Conservation (phyloP, 1,284 basidiomycete genomes). For the Irpex sp. region DNA sequence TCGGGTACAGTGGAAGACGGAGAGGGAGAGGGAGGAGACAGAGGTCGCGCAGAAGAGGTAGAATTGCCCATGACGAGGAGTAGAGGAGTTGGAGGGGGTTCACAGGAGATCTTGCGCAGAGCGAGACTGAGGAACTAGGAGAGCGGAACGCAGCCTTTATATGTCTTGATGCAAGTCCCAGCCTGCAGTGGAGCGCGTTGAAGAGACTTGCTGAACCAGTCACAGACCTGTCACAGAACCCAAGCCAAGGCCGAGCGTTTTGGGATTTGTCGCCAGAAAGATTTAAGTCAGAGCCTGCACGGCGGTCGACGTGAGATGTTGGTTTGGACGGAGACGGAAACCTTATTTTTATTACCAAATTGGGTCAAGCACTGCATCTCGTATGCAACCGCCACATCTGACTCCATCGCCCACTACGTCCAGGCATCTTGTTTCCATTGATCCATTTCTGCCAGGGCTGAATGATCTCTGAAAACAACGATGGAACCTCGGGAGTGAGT, state of each 20-base stretch:
- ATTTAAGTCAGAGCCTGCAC: slow-evolving; percentile 4
- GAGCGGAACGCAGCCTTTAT: slow-evolving; percentile 7
- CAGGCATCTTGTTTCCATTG: background rate
- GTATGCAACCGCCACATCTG: slow-evolving; percentile 11
- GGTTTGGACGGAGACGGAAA: slow-evolving; percentile 3
- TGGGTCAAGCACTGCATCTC: slow-evolving; percentile 3
- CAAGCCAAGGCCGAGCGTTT: background rate
- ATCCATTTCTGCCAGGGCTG: background rate
- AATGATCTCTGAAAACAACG: background rate
- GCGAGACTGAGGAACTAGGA: slow-evolving; percentile 2
- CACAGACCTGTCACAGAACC: slow-evolving; percentile 11
- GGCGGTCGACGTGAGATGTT: slow-evolving; percentile 1
- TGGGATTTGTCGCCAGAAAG: background rate
- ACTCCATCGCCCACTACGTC: background rate
- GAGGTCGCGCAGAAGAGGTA: slow-evolving; percentile 19
- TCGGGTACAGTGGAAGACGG: slow-evolving; percentile 6
- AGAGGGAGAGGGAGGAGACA: slow-evolving; percentile 4
- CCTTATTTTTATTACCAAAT: slow-evolving; percentile 3
- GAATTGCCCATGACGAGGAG: slow-evolving; percentile 27
- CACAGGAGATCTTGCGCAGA: slow-evolving; percentile 2
- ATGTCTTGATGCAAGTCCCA: slow-evolving; percentile 2
- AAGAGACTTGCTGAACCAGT: background rate
- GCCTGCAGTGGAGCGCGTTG: background rate
- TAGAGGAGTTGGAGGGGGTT: slow-evolving; percentile 1
- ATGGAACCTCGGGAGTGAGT: background rate